Conservation (phyloP, 208 protist species). For the Leishmania turanica region DNA sequence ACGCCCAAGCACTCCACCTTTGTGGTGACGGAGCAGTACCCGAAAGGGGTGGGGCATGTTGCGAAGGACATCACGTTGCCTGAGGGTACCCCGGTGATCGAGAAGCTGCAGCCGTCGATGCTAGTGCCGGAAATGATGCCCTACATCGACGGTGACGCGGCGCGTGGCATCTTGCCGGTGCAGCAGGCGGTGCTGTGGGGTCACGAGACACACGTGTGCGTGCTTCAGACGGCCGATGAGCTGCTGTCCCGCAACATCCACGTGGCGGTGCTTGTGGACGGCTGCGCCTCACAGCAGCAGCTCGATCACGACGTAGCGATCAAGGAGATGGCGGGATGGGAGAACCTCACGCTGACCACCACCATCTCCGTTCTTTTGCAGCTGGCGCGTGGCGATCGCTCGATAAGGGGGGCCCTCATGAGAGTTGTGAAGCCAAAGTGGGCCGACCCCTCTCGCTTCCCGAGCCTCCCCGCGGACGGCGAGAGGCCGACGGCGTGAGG, state of each 20-base stretch:
- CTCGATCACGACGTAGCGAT: constrained; percentile 55
- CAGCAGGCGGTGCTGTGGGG: constrained; percentile 74
- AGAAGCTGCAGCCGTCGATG: constrained; percentile 60
- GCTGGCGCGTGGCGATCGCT: constrained; percentile 32
- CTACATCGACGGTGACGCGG: constrained; percentile 28
- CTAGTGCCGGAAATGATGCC: constrained; percentile 53
- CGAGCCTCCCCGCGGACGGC: neutral
- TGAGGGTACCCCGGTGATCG: constrained; percentile 18
- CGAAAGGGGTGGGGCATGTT: constrained; percentile 49
- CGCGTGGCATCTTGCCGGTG: constrained; percentile 27
- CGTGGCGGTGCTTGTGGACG: constrained; percentile 67
- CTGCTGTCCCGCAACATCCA: constrained; percentile 64
- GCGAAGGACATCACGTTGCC: constrained; percentile 63
- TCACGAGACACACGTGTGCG: constrained; percentile 82
- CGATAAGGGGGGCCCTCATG: neutral
- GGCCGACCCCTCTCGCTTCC: neutral
- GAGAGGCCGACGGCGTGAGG: neutral
- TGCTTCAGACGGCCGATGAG: constrained; percentile 76
- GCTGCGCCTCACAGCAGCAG: constrained; percentile 59
- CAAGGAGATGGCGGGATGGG: constrained; percentile 58
- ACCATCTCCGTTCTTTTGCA: constrained; percentile 68
- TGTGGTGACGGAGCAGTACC: constrained; percentile 80
- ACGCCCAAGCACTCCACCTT: constrained; percentile 47
- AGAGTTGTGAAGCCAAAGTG: neutral
- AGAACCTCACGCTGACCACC: constrained; percentile 47